Evolutionary conservation across 257 asterid genomes (phyloP).

Genomic region (Ajuga chamaepitys): DNA sequence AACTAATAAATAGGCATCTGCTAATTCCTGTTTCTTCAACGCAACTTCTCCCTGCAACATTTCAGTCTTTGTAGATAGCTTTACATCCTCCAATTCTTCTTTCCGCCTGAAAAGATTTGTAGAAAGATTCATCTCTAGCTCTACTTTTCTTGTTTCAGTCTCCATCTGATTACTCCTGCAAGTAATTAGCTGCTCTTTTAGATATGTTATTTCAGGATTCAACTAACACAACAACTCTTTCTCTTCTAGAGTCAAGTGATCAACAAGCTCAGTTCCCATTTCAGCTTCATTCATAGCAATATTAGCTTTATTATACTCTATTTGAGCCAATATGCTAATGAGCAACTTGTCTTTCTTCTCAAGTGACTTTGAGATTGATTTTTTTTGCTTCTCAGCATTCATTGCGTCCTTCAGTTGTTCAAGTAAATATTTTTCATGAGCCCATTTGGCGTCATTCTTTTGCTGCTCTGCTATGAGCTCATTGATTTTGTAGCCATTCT

Average conservation of each 20-base stretch:
- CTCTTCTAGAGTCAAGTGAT: constrained; percentile 92
- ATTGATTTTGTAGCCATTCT: constrained; percentile 81
- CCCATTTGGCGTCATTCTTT: constrained; percentile 89
- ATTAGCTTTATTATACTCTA: constrained; percentile 79
- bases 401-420: constrained; percentile 76
- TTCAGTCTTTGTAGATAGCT: constrained; percentile 61
- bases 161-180: constrained; percentile 82
- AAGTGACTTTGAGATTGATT: constrained; percentile 69
- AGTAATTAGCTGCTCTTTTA: constrained; percentile 65
- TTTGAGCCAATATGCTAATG: constrained; percentile 65
- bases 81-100: constrained; percentile 85
- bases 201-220: constrained; percentile 81
- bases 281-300: constrained; percentile 76
- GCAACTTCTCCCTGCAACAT: constrained; percentile 69
- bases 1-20: constrained; percentile 51
- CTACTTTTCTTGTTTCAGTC: constrained; percentile 90
- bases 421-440: constrained; percentile 78
- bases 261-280: constrained; percentile 95
- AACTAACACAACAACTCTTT: constrained; percentile 70
- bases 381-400: constrained; percentile 77
- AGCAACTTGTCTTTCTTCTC: constrained; percentile 90
- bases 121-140: constrained; percentile 95
- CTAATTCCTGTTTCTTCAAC: constrained; percentile 69
- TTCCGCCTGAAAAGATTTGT: constrained; percentile 90
- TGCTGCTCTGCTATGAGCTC: constrained; percentile 95